phyloP scores from a whole-genome alignment of 208 protist genomes.

The Trypanosoma mega region DNA sequence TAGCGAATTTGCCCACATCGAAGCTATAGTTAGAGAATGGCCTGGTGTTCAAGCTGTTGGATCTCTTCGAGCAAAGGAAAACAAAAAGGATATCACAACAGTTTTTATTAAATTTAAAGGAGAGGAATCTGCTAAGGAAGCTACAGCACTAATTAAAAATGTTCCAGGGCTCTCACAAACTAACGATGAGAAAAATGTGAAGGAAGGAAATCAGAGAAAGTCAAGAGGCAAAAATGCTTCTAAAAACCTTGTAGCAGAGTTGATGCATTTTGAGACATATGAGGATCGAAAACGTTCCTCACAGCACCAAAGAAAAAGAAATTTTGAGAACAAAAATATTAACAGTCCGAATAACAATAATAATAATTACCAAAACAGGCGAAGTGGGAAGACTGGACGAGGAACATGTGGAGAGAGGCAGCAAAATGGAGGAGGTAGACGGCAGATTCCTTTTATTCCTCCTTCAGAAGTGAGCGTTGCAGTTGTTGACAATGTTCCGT shows the following conservation, averaged over 20 bases:
- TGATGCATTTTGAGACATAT: constrained; percentile 54
- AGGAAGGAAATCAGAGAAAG: constrained; percentile 19
- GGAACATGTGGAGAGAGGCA: not conserved
- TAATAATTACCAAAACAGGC: constrained; percentile 10
- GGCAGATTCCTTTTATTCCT: constrained; percentile 29
- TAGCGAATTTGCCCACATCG: constrained; percentile 62
- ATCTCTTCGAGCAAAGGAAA: constrained; percentile 80
- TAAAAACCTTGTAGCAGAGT: constrained; percentile 49
- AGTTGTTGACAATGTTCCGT: constrained; percentile 82
- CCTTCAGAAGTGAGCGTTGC: constrained; percentile 62
- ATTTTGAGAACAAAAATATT: constrained; percentile 15
- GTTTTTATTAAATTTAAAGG: constrained; percentile 78
- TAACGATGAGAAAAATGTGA: not conserved
- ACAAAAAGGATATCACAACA: constrained; percentile 71
- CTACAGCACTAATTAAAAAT: constrained; percentile 32
- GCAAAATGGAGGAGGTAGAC: constrained; percentile 2
- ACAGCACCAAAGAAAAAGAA: constrained; percentile 1
- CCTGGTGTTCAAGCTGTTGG: constrained; percentile 76
- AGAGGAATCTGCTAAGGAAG: constrained; percentile 36
- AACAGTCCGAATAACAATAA: no score
- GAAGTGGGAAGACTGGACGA: not conserved
- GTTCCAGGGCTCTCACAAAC: constrained; percentile 41
- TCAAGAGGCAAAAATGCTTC: constrained; percentile 21
- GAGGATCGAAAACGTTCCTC: constrained; percentile 27
- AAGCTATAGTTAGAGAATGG: constrained; percentile 65